These are phyloP conservation scores for Globisporangium rhizosaccharum DNA, from an alignment of 352 stramenopile species.

Conservation along the genomic window DNA sequence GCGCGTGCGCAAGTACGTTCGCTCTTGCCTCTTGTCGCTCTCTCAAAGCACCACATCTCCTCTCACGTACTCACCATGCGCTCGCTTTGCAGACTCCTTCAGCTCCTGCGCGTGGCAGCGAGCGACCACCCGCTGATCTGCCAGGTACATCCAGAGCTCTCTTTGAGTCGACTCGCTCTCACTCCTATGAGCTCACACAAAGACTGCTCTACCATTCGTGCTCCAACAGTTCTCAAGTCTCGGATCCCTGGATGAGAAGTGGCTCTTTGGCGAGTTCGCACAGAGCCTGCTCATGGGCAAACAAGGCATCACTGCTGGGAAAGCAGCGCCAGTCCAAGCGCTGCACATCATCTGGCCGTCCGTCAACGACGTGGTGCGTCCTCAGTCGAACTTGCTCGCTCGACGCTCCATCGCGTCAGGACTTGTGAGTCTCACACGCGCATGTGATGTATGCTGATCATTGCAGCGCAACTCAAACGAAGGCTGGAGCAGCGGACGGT, in stretches of 20 bases:
- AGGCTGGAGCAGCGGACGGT: constrained; percentile 67
- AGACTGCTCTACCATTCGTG: not conserved
- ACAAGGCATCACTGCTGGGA: constrained; percentile 20
- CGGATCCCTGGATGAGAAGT: constrained; percentile 77
- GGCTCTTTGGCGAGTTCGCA: constrained; percentile 74
- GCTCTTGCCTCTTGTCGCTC: not conserved
- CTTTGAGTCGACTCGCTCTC: not conserved
- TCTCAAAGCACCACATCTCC: not conserved
- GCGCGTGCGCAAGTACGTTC: constrained; percentile 33
- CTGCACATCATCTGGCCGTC: constrained; percentile 81
- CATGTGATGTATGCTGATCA: not conserved
- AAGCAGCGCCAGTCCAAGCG: constrained; percentile 34
- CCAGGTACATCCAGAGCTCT: constrained; percentile 23
- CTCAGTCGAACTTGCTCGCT: not conserved
- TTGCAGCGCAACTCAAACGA: constrained; percentile 67
- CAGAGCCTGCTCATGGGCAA: constrained; percentile 51
- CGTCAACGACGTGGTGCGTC: constrained; percentile 66
- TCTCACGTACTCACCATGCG: not conserved
- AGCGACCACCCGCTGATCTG: constrained; percentile 69
- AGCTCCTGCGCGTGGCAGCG: constrained; percentile 33
- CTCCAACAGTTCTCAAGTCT: constrained; percentile 69
- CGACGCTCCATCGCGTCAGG: not conserved
- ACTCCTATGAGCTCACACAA: not conserved
- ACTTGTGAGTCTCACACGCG: not conserved
- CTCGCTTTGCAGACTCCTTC: constrained; percentile 33